Evolutionary conservation across 2,329 filamentous ascomycete species (phyloP).

Genomic region (Bipolaris bicolor): DNA sequence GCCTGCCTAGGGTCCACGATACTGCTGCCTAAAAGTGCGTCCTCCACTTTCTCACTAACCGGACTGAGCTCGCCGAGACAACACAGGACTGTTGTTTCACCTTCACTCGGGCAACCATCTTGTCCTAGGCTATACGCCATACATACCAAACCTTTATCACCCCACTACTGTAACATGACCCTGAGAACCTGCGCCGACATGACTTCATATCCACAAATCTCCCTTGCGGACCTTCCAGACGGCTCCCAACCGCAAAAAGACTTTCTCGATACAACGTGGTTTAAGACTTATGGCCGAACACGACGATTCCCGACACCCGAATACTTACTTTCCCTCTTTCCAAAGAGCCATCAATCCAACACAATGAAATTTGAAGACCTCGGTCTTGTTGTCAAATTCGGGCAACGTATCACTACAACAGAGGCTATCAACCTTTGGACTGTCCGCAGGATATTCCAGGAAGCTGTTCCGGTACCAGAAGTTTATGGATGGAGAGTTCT

Average conservation of each 20-base stretch:
- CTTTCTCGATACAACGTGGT: neutral
- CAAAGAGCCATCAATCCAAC: neutral
- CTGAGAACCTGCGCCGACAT: neutral
- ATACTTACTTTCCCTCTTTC: neutral
- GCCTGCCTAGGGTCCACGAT: neutral
- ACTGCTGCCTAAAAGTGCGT: neutral
- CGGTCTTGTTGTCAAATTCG: neutral
- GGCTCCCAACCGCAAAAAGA: neutral
- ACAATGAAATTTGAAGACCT: neutral
- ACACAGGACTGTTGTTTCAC: neutral
- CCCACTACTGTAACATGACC: neutral
- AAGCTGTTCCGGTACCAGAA: neutral
- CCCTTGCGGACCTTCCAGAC: neutral
- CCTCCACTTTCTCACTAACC: neutral
- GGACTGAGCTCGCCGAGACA: neutral
- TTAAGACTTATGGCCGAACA: neutral
- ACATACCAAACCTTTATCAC: neutral
- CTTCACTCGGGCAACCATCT: neutral
- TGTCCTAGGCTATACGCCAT: neutral
- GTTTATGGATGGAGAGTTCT: neutral
- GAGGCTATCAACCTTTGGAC: neutral
- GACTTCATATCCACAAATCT: neutral
- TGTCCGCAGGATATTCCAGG: neutral
- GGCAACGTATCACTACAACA: neutral
- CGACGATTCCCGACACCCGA: neutral